A percentile compares a stretch with the other conserved stretches of the same genome.
phyloP scores from a whole-genome alignment of 257 asterid species.

The Nicotiana otophora region DNA sequence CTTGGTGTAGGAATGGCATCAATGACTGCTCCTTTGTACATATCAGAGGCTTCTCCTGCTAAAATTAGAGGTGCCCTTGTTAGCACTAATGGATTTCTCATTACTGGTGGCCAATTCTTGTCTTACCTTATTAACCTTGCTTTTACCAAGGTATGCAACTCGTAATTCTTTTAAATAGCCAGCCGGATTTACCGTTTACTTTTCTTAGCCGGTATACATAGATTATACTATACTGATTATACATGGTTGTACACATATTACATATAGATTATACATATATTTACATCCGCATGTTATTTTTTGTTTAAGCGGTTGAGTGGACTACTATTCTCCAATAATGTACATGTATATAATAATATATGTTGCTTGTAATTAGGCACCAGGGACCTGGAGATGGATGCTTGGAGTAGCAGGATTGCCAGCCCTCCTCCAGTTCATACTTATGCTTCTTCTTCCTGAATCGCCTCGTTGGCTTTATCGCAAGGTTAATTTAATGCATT shows the following conservation, averaged over 20 bases:
- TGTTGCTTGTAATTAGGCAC: constrained; percentile 21
- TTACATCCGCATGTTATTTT: too few species aligned
- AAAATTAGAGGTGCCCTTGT: constrained; percentile 47
- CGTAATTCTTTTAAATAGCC: not conserved
- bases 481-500: constrained; percentile 19
- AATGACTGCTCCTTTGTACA: constrained; percentile 42
- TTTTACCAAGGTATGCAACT: constrained; percentile 33
- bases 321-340: too few species aligned
- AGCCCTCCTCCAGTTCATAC: constrained; percentile 33
- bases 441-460: constrained; percentile 38
- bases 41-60: constrained; percentile 46
- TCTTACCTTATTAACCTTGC: constrained; percentile 46
- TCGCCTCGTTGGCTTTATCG: constrained; percentile 46
- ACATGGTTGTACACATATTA: too few species aligned
- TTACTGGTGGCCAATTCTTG: constrained; percentile 42
- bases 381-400: constrained; percentile 59
- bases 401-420: constrained; percentile 46
- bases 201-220: too few species aligned
- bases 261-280: too few species aligned
- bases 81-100: constrained; percentile 40
- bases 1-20: constrained; percentile 48
- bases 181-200: too few species aligned
- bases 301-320: too few species aligned
- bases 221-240: too few species aligned
- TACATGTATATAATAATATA: too few species aligned